Conservation (phyloP, 768 basidiomycete species). For the Xerocomellus dryophilus region DNA sequence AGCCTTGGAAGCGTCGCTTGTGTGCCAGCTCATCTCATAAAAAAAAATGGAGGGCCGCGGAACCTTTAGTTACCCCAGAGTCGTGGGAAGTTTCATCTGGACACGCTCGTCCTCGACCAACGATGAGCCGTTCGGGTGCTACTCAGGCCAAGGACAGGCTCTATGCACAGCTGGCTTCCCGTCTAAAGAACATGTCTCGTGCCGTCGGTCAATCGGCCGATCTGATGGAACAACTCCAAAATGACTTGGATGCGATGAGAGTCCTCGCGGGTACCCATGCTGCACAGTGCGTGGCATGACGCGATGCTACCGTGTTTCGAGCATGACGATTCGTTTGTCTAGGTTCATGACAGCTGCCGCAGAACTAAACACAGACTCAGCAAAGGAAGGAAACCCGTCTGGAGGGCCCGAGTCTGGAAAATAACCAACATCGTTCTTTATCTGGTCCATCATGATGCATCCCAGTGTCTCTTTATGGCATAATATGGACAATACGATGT, state of each 20-base stretch:
- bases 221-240: slow-evolving; percentile 71
- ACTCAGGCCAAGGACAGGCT: slow-evolving; percentile 79
- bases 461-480: neutral
- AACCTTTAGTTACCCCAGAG: neutral
- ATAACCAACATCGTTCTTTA: neutral
- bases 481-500: neutral
- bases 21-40: neutral
- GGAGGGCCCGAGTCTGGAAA: slow-evolving; percentile 2
- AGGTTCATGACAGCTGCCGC: slow-evolving; percentile 54
- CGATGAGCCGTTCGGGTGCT: slow-evolving; percentile 42
- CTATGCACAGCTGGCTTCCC: slow-evolving; percentile 71
- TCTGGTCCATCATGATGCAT: neutral
- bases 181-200: slow-evolving; percentile 62
- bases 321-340: neutral
- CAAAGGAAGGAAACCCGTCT: slow-evolving; percentile 12
- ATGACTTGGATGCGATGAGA: slow-evolving; percentile 75
- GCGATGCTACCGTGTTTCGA: neutral
- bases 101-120: neutral
- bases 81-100: slow-evolving; percentile 15
- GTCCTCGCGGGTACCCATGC: slow-evolving; percentile 76
- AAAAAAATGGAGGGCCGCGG: neutral
- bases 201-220: slow-evolving; percentile 72
- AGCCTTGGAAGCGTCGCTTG: slow-evolving; percentile 6
- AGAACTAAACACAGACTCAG: slow-evolving; percentile 36
- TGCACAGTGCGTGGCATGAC: slow-evolving; percentile 60